Evolutionary conservation across 306 rosid species (phyloP).

Genomic region (Corylus americana): DNA sequence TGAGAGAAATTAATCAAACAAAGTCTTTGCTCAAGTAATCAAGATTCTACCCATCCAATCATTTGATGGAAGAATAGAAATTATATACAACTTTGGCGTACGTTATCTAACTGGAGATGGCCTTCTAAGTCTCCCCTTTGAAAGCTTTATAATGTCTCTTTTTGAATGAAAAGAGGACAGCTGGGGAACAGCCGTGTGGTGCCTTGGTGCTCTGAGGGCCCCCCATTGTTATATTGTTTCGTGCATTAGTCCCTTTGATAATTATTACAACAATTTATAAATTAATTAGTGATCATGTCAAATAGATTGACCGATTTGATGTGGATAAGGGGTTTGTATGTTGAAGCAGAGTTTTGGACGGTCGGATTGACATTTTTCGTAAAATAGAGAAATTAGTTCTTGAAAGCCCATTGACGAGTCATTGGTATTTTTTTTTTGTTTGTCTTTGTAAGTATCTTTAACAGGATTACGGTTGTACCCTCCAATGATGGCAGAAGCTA

Average conservation of each 20-base stretch:
- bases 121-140: not conserved
- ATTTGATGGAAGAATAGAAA: slow-evolving; percentile 26
- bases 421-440: not conserved
- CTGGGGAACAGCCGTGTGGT: not conserved
- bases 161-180: slow-evolving; percentile 14
- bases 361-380: too few species aligned
- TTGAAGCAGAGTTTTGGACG: too few species aligned
- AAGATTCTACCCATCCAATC: slow-evolving; percentile 37
- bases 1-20: slow-evolving; percentile 8
- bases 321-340: too few species aligned
- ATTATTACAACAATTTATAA: not conserved
- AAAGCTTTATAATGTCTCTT: slow-evolving; percentile 18
- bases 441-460: too few species aligned
- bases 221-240: not conserved
- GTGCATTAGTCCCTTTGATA: slow-evolving; percentile 18
- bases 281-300: too few species aligned
- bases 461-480: too few species aligned
- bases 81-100: slow-evolving; percentile 7
- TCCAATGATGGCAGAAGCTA: too few species aligned
- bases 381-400: too few species aligned
- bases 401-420: slow-evolving; percentile 8
- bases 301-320: too few species aligned
- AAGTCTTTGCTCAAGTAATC: slow-evolving; percentile 24
- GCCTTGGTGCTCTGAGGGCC: slow-evolving; percentile 7
- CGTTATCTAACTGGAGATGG: slow-evolving; percentile 25